Evolutionary conservation across 2,329 filamentous ascomycete genomes (phyloP), one percentile per base, ranked within the genome.

Genomic region (Mycosphaerella sp.): DNA sequence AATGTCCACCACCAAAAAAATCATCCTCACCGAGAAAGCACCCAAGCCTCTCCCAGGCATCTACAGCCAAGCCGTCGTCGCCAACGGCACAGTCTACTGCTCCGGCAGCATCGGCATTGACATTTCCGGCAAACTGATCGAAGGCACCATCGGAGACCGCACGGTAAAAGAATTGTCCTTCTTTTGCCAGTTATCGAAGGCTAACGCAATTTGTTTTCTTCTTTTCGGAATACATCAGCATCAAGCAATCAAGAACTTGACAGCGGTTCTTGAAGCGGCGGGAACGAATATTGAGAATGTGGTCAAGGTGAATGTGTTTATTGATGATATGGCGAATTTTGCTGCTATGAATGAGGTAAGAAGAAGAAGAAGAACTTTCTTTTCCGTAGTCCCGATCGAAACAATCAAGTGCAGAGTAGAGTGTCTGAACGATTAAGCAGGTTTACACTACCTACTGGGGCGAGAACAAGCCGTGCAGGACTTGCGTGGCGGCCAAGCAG

Each of bases 21-120:
- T 59, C 49, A 53, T 64, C 55, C 47, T 58, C 37, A 64, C 62
- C 41, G 50, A 60, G 21, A 60, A 62, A n/a, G 63, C 62, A 27
- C 63, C 62, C 6, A 52, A 53, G 35, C 55, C 60, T 1, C 51
- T 63, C 14, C 49, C 60, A 1, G 63, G 61, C 27, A 58, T 67
- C 53, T 62, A 60, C 53, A 62, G 52, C 52, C 66, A 69, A 61
- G 66, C 66, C 43, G 64, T 69, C 48, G 53, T 68, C 32, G 64
- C 66, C 66, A 80, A 82, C 62, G 82, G 81, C 60, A 78, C 84
- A 66, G 79, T 87, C n/a, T 87, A 85, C 71, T 85, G 82, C 71
- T 85, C 81, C 1, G 84, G 84, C 86, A 28, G 79, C 78, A 12
- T 71, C 80, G 60, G 76, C 83, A 58, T 75, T 80, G 21, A 25